Evolutionary conservation across 78 protist species (phyloP).

Genomic region (Capsaspora owczarzaki): DNA sequence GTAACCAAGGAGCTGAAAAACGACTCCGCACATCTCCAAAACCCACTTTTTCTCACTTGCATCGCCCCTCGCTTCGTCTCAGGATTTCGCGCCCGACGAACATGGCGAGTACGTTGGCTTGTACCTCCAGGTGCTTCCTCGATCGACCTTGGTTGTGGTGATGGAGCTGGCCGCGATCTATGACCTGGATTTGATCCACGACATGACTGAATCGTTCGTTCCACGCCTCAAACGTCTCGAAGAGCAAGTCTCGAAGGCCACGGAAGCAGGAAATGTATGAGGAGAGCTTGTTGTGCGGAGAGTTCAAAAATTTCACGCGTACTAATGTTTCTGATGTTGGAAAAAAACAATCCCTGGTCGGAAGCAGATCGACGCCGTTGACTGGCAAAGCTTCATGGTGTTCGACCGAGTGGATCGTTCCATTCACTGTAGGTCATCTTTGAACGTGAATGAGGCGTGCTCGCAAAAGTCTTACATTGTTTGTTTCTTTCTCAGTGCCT

Average conservation of each 20-base stretch:
- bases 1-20: too few species aligned
- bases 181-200: too few species aligned
- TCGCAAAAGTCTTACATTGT: not conserved
- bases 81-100: not conserved
- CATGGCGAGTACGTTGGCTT: too few species aligned
- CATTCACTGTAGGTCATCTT: not conserved
- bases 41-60: not conserved
- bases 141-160: too few species aligned
- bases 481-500: not conserved
- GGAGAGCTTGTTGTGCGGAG: not conserved
- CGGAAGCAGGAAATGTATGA: not conserved
- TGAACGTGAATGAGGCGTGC: not conserved
- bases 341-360: not conserved
- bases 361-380: not conserved
- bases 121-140: too few species aligned
- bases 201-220: not conserved
- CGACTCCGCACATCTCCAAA: too few species aligned
- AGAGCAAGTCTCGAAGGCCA: not conserved
- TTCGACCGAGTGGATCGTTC: not conserved
- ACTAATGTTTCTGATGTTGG: not conserved
- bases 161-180: not conserved
- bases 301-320: not conserved
- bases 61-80: too few species aligned
- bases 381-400: not conserved
- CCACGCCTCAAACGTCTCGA: not conserved